These are phyloP conservation scores for Flaveria floridana DNA, from an alignment of 140 eudicot species.

Conservation along the genomic window DNA sequence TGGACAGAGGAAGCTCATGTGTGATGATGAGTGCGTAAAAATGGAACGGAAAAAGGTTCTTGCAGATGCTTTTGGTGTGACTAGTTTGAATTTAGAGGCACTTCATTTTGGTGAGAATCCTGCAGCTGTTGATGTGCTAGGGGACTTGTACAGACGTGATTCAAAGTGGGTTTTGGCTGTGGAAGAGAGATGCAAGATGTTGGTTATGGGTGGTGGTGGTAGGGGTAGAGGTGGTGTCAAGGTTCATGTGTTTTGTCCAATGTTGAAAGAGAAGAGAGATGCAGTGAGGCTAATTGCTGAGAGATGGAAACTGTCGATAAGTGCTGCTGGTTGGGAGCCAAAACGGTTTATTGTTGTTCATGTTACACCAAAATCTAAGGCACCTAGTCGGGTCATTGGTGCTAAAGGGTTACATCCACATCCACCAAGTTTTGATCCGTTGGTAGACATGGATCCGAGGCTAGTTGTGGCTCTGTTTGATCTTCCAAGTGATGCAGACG, in stretches of 20 bases:
- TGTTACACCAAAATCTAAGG: constrained; percentile 74
- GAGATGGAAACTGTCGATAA: constrained; percentile 80
- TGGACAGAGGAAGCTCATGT: constrained; percentile 79
- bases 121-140: constrained; percentile 53
- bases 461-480: constrained; percentile 85
- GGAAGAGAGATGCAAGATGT: constrained; percentile 81
- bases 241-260: constrained; percentile 85
- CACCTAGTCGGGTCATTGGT: constrained; percentile 84
- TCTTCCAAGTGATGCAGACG: constrained; percentile 85
- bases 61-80: constrained; percentile 86
- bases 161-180: constrained; percentile 84
- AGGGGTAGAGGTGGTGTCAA: constrained; percentile 67
- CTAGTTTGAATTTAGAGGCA: constrained; percentile 60
- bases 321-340: constrained; percentile 95
- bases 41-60: constrained; percentile 77
- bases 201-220: constrained; percentile 81
- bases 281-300: constrained; percentile 82
- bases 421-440: constrained; percentile 57
- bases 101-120: constrained; percentile 78
- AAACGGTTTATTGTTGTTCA: constrained; percentile 73
- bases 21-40: constrained; percentile 87
- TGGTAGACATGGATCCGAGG: constrained; percentile 91
- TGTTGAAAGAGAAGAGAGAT: constrained; percentile 83
- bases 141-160: constrained; percentile 77
- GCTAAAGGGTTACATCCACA: constrained; percentile 51